phyloP scores from a whole-genome alignment of 352 stramenopile species.

The Phytophthora pseudosyringae region DNA sequence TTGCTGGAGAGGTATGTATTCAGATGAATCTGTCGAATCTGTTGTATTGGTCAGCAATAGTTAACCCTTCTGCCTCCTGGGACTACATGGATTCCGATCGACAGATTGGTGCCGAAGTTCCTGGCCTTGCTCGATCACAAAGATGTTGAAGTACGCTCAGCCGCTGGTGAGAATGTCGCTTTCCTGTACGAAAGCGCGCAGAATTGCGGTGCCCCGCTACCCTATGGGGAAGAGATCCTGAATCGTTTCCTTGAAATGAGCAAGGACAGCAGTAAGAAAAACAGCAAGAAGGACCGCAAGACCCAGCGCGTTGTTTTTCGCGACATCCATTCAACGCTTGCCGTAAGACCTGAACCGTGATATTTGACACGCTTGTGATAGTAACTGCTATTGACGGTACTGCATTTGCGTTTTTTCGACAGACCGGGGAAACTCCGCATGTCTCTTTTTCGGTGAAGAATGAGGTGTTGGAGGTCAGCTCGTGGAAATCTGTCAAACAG shows the following conservation, averaged over 20 bases:
- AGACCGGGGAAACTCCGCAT: conserved; percentile 84
- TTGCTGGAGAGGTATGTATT: conserved; percentile 62
- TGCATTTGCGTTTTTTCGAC: conserved; percentile 8
- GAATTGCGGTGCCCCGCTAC: conserved; percentile 52
- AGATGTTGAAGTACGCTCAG: conserved; percentile 82
- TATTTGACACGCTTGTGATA: not conserved
- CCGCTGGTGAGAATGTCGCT: conserved; percentile 86
- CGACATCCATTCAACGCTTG: conserved; percentile 81
- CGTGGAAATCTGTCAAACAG: conserved; percentile 84
- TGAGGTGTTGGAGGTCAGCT: conserved; percentile 75
- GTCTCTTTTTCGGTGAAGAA: conserved; percentile 81
- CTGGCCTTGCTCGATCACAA: conserved; percentile 75
- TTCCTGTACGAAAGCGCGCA: conserved; percentile 77
- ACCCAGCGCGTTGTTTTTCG: conserved; percentile 85
- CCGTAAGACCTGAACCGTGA: conserved; percentile 42
- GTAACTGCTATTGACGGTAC: conserved; percentile 1
- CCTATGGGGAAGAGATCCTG: conserved; percentile 73
- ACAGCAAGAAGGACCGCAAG: conserved; percentile 91
- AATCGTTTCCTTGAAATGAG: conserved; percentile 79
- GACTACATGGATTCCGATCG: not conserved
- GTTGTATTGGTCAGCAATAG: not conserved
- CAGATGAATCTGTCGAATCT: conserved; percentile 3
- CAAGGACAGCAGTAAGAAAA: conserved; percentile 91
- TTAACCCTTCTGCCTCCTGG: conserved; percentile 6
- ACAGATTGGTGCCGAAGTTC: conserved; percentile 74